Evolutionary conservation across 2,329 filamentous ascomycete genomes (phyloP).

Genomic region (Dothistroma pini): DNA sequence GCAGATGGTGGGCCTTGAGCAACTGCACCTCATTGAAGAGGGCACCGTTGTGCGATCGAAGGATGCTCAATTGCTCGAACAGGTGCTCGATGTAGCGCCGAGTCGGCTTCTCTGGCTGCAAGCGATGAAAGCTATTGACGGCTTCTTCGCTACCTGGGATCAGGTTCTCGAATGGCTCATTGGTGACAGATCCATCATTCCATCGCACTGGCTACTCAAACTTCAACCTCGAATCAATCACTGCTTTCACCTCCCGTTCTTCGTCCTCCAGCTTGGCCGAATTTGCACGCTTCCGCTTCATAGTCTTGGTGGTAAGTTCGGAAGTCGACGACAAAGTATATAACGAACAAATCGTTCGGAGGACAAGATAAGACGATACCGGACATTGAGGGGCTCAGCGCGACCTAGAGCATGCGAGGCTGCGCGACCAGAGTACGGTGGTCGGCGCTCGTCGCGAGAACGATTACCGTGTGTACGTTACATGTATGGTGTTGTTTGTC

Average conservation of each 20-base stretch:
- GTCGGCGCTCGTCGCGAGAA: no score
- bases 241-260: neutral
- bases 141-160: conserved; percentile 1
- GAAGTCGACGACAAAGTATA: no score
- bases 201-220: neutral
- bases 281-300: neutral
- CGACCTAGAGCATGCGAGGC: no score
- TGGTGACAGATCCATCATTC: neutral
- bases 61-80: neutral
- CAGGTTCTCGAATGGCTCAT: neutral
- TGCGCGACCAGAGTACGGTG: no score
- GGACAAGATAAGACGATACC: no score
- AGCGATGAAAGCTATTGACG: neutral
- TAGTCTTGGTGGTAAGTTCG: neutral
- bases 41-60: neutral
- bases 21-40: neutral
- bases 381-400: no score
- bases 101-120: neutral
- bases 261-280: neutral
- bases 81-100: neutral
- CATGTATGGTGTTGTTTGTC: neutral
- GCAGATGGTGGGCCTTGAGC: neutral
- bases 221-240: neutral
- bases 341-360: no score
- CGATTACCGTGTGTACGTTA: no score